Percentiles rank a stretch among this genome's conserved stretches.
Evolutionary conservation across 2,329 filamentous ascomycete species (phyloP).

Genomic region (Aspergillus uvarum): DNA sequence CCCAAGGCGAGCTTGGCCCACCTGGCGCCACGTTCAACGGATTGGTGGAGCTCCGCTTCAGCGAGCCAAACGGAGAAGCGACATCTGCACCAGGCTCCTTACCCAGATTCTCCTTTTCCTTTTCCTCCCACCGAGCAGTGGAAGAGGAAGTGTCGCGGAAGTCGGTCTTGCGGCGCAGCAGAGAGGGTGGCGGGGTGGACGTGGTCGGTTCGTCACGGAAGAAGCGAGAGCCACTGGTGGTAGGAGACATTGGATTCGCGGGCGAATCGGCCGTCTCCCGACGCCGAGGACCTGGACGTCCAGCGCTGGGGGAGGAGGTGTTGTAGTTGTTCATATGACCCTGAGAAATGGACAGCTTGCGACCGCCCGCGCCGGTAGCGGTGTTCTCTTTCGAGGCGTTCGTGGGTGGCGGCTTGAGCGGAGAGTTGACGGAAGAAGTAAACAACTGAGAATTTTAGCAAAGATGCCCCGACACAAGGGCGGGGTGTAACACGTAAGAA

Average conservation of each 20-base stretch:
- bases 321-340: slow-evolving; percentile 64
- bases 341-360: slow-evolving; percentile 81
- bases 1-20: slow-evolving; percentile 57
- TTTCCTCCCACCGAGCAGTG: slow-evolving; percentile 49
- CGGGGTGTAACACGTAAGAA: slow-evolving; percentile 3
- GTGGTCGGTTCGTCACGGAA: slow-evolving; percentile 54
- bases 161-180: slow-evolving; percentile 63
- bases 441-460: slow-evolving; percentile 63
- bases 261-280: slow-evolving; percentile 78
- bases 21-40: slow-evolving; percentile 53
- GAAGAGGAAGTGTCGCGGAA: slow-evolving; percentile 51
- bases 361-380: slow-evolving; percentile 50
- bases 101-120: slow-evolving; percentile 48
- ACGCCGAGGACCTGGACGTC: slow-evolving; percentile 73
- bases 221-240: slow-evolving; percentile 45
- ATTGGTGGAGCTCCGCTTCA: slow-evolving; percentile 58
- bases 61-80: slow-evolving; percentile 51
- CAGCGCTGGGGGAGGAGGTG: slow-evolving; percentile 70
- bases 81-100: slow-evolving; percentile 43
- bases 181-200: slow-evolving; percentile 59
- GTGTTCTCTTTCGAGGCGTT: slow-evolving; percentile 59
- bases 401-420: slow-evolving; percentile 79
- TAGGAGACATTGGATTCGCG: slow-evolving; percentile 51
- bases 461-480: slow-evolving; percentile 3
- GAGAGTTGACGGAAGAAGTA: slow-evolving; percentile 84